phyloP scores from a whole-genome alignment of 495 filamentous ascomycete genomes.

The Parmelia sp. region DNA sequence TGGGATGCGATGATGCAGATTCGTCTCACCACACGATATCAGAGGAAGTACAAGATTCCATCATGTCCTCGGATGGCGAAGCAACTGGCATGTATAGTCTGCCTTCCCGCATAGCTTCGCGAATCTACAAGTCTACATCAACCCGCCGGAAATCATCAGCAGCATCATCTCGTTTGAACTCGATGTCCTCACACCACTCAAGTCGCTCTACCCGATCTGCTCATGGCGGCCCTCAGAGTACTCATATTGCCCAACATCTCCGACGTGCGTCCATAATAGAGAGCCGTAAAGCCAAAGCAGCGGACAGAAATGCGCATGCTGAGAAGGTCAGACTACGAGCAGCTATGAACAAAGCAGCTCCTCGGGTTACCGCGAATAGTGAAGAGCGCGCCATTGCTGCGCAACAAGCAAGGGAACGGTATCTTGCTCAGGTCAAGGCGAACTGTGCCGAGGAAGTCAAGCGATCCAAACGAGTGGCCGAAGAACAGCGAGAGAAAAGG shows the following conservation, averaged over 20 bases:
- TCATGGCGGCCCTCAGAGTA: constrained; percentile 65
- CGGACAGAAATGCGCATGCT: constrained; percentile 88
- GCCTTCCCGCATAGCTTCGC: constrained; percentile 78
- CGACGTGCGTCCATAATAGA: constrained; percentile 89
- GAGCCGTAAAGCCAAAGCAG: constrained; percentile 83
- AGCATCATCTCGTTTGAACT: constrained; percentile 82
- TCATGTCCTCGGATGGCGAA: constrained; percentile 39
- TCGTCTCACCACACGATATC: constrained; percentile 23
- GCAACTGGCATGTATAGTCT: constrained; percentile 50
- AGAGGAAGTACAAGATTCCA: constrained; percentile 25
- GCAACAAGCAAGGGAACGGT: constrained; percentile 80
- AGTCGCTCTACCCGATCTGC: constrained; percentile 56
- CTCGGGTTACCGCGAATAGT: constrained; percentile 52
- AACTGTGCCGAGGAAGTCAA: constrained; percentile 93
- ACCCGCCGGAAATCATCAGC: constrained; percentile 73
- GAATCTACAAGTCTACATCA: constrained; percentile 63
- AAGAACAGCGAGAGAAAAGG: constrained; percentile 84
- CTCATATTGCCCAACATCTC: constrained; percentile 81
- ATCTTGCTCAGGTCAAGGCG: constrained; percentile 87
- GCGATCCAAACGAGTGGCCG: constrained; percentile 85
- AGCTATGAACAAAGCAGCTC: constrained; percentile 73
- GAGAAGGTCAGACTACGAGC: constrained; percentile 93
- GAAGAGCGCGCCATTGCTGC: constrained; percentile 88
- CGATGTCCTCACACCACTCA: constrained; percentile 80
- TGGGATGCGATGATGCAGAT: constrained; percentile 20